Base-by-base conservation (phyloP, 768 basidiomycete species). In the Tulasnella sp. region DNA sequence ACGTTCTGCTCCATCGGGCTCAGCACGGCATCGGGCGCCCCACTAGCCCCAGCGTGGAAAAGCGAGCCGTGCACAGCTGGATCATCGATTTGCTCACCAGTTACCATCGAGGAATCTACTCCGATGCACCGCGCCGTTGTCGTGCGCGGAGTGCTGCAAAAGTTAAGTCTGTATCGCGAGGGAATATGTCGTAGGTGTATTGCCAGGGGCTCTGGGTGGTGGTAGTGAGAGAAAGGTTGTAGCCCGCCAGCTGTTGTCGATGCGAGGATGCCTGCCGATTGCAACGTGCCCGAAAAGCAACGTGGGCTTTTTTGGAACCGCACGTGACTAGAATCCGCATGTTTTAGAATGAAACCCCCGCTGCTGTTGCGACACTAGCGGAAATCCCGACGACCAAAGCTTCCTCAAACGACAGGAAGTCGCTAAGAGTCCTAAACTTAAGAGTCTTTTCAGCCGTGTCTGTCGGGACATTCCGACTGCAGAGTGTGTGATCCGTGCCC, bases 201-300 rank as follows among this genome's bases (percentile, higher is more conserved):
- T 38, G 21, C 38, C 73, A 46, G 73, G 73, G 31, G 44, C n/a
- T 52, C n/a, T n/a, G 21, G 73, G 73, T 74, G 38, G 73, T 74
- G 73, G 73, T 74, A 74, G 73, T 14, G 38, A 42, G 34, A 46
- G 27, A 21, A 38, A 46, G 73, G 44, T 19, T 31, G 72, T 42
- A 73, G 38, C 36, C 73, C 39, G 39, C 44, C 73, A 40, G n/a
- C 44, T 42, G 73, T 46, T 74, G 38, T 74, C 38, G 21, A 18
- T 40, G 39, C 34, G 34, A 40, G 73, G 44, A 39, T 24, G 39
- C 73, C 73, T 74, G 73, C 73, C 73, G 24, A 1, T 38, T 40
- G 73, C 73, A 46, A 46, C 73, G 73, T 74, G 73, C 73, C 24
- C 2, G 18, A 72, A 40, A 74, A 46, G 73, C 39, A 74, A 74